Percentiles rank a stretch among this genome's conserved stretches.
Evolutionary conservation across 2,329 filamentous ascomycete species (phyloP).

Genomic region (Sodiomyces alkalinus): DNA sequence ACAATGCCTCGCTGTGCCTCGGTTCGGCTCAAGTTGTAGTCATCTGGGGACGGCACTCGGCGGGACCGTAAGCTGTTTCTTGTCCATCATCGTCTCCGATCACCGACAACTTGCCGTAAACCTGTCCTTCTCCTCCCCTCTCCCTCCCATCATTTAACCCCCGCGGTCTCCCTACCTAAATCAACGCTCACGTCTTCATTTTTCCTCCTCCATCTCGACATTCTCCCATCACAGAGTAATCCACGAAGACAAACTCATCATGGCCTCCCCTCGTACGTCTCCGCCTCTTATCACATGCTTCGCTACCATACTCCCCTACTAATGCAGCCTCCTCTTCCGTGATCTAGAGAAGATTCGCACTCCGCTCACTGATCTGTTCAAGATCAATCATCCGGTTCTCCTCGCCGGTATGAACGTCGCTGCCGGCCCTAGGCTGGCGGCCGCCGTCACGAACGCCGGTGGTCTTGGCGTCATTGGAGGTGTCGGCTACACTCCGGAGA

Average conservation of each 20-base stretch:
- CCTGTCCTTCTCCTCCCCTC: constrained; percentile 2
- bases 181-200: constrained; percentile 1
- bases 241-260: constrained; percentile 22
- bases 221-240: constrained; percentile 1
- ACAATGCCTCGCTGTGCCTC: no score
- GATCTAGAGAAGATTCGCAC: constrained; percentile 83
- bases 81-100: no score
- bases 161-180: no score
- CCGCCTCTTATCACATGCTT: constrained; percentile 7
- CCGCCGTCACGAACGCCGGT: constrained; percentile 92
- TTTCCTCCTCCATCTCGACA: constrained; percentile 1
- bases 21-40: no score
- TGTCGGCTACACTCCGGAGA: constrained; percentile 89
- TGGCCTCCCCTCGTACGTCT: constrained; percentile 71
- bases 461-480: constrained; percentile 94
- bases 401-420: constrained; percentile 99
- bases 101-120: neutral
- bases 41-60: no score
- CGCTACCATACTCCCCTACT: no score
- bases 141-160: no score
- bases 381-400: constrained; percentile 92
- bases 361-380: constrained; percentile 84
- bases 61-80: no score
- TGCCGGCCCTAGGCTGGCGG: constrained; percentile 87
- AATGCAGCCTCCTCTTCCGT: no score